Evolutionary conservation across 768 basidiomycete species (phyloP).

Genomic region (Kwoniella europaea): DNA sequence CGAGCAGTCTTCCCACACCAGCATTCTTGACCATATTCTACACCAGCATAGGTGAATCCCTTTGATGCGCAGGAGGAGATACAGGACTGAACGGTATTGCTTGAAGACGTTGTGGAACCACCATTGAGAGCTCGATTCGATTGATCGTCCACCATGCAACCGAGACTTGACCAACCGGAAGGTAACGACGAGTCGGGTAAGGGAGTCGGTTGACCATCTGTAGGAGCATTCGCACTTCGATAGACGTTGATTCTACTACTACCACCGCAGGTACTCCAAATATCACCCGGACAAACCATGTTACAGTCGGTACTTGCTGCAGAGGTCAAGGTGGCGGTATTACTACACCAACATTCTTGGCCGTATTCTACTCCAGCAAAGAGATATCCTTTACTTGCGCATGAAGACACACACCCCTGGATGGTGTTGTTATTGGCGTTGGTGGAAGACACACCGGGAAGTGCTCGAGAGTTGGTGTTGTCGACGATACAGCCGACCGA

Average conservation of each 20-base stretch:
- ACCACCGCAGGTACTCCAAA: conserved; percentile 27
- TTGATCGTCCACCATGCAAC: conserved; percentile 36
- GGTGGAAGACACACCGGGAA: conserved; percentile 31
- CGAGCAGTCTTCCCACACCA: conserved; percentile 26
- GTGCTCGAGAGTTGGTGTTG: conserved; percentile 27
- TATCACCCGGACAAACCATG: conserved; percentile 30
- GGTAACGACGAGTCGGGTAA: conserved; percentile 24
- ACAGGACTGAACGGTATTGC: conserved; percentile 30
- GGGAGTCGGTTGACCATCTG: conserved; percentile 14
- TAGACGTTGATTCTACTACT: conserved; percentile 24
- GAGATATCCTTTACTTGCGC: conserved; percentile 31
- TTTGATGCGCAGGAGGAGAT: conserved; percentile 24
- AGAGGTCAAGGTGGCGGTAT: conserved; percentile 14
- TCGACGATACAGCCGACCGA: conserved; percentile 25
- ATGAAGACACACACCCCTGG: conserved; percentile 28
- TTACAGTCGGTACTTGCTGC: conserved; percentile 26
- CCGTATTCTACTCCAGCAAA: conserved; percentile 35
- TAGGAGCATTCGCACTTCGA: conserved; percentile 17
- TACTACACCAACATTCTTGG: conserved; percentile 29
- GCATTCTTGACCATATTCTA: conserved; percentile 39
- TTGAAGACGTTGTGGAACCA: conserved; percentile 32
- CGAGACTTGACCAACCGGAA: conserved; percentile 29
- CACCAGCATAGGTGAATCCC: conserved; percentile 33
- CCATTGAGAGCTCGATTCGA: conserved; percentile 39
- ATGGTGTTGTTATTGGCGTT: conserved; percentile 28